Conservation (phyloP, 2,329 filamentous ascomycete species). For the Colletotrichum eremochloae region DNA sequence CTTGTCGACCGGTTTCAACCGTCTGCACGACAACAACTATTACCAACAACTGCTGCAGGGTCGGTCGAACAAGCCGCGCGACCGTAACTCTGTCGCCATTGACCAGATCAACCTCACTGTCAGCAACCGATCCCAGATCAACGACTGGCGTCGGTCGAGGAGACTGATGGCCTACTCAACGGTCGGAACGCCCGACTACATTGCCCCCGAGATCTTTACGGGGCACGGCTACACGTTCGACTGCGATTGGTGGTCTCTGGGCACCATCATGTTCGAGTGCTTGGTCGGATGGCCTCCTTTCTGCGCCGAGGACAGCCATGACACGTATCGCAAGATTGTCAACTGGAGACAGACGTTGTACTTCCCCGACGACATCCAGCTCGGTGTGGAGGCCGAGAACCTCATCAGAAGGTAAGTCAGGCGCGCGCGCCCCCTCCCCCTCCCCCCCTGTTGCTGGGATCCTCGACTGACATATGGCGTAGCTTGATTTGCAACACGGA, state of each 20-base stretch:
- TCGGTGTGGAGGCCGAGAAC: slow-evolving; percentile 90
- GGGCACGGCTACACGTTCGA: slow-evolving; percentile 96
- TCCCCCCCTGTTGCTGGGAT: background rate
- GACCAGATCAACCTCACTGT: slow-evolving; percentile 99
- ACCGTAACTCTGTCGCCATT: slow-evolving; percentile 93
- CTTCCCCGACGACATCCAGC: slow-evolving; percentile 94
- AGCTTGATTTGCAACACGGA: slow-evolving; percentile 96
- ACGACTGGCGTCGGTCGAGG: slow-evolving; percentile 97
- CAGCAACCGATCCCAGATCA: slow-evolving; percentile 97
- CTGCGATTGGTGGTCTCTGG: slow-evolving; percentile 99
- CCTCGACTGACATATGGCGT: background rate
- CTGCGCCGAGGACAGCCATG: slow-evolving; percentile 96
- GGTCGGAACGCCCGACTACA: slow-evolving; percentile 98
- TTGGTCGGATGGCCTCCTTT: slow-evolving; percentile 98
- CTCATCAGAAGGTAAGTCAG: slow-evolving; percentile 85
- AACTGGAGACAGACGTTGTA: slow-evolving; percentile 97
- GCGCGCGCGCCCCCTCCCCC: background rate
- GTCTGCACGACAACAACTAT: slow-evolving; percentile 97
- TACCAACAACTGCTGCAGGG: slow-evolving; percentile 96
- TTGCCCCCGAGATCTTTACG: slow-evolving; percentile 97
- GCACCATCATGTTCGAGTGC: slow-evolving; percentile 99
- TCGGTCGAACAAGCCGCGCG: slow-evolving; percentile 77
- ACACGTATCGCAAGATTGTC: slow-evolving; percentile 99
- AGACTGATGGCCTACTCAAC: slow-evolving; percentile 98
- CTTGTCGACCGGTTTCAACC: slow-evolving; percentile 97